Conservation (phyloP, 192 early-diverging fungal genomes). For the Gonapodya sp. region DNA sequence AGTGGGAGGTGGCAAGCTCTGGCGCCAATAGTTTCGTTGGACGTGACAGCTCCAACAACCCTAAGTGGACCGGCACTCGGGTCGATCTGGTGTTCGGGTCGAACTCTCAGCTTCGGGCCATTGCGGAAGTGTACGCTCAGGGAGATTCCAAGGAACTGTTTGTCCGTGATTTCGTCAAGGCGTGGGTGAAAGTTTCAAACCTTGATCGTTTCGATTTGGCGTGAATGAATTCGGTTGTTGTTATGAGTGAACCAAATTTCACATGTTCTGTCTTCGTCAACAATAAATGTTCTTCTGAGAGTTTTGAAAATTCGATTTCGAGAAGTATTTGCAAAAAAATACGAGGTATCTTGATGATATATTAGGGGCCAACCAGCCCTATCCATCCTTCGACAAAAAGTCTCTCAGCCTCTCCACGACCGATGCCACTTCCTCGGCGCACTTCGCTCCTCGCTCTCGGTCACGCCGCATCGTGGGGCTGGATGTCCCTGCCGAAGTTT, state of each 20-base stretch:
- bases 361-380: too few species aligned
- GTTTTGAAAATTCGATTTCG: too few species aligned
- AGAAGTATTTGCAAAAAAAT: too few species aligned
- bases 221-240: too few species aligned
- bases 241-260: too few species aligned
- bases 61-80: constrained; percentile 19
- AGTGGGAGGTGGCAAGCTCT: not conserved
- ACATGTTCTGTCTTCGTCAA: too few species aligned
- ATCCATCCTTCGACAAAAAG: not conserved
- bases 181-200: constrained; percentile 22
- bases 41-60: constrained; percentile 12
- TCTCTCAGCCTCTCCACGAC: not conserved
- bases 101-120: constrained; percentile 21
- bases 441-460: not conserved
- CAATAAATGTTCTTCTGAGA: too few species aligned
- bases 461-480: not conserved
- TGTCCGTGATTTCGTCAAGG: constrained; percentile 18
- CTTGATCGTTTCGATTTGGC: constrained; percentile 20
- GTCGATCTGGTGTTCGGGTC: constrained; percentile 25
- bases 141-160: constrained; percentile 13
- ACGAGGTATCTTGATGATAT: too few species aligned
- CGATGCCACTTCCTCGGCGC: not conserved
- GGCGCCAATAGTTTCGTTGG: constrained; percentile 7
- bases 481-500: not conserved
- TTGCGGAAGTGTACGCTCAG: constrained; percentile 18